A percentile compares a stretch with the other conserved stretches of the same genome.
Evolutionary conservation across 2,329 filamentous ascomycete genomes (phyloP).

Genomic region (Rosellinia necatrix): DNA sequence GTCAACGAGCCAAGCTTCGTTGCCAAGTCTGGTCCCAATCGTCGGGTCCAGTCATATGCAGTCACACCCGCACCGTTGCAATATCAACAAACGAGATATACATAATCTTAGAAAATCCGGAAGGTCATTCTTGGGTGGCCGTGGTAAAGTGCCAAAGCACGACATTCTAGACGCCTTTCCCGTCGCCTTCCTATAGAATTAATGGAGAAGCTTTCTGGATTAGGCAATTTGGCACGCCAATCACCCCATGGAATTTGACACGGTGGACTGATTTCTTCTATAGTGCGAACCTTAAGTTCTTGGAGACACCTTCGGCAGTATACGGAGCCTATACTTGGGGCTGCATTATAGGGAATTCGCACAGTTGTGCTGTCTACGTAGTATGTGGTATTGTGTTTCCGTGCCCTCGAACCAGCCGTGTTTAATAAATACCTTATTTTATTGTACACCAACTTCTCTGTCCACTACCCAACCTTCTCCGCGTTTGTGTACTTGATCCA

Average conservation of each 20-base stretch:
- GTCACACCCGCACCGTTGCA: conserved; percentile 8
- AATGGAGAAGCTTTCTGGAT: neutral
- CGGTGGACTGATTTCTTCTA: conserved; percentile 6
- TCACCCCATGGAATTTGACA: conserved; percentile 4
- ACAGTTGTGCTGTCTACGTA: conserved; percentile 7
- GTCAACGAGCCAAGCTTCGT: conserved; percentile 33
- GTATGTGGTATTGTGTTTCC: conserved; percentile 6
- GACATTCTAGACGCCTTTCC: neutral
- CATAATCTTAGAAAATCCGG: neutral
- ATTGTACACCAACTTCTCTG: conserved; percentile 2
- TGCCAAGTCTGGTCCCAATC: conserved; percentile 37
- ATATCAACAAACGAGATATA: conserved; percentile 4
- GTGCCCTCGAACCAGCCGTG: conserved; percentile 8
- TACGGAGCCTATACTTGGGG: conserved; percentile 4
- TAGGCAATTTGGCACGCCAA: neutral
- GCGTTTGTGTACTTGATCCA: conserved; percentile 3
- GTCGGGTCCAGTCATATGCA: conserved; percentile 27
- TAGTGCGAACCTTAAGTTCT: neutral
- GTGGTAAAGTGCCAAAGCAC: no score
- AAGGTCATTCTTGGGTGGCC: no score
- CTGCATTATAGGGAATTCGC: conserved; percentile 1
- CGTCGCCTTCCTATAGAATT: conserved; percentile 3
- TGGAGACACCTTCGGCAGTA: conserved; percentile 16
- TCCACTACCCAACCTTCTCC: conserved; percentile 16
- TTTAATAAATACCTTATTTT: neutral